Evolutionary conservation across 768 basidiomycete genomes (phyloP).

Genomic region (Calocera viscosa): DNA sequence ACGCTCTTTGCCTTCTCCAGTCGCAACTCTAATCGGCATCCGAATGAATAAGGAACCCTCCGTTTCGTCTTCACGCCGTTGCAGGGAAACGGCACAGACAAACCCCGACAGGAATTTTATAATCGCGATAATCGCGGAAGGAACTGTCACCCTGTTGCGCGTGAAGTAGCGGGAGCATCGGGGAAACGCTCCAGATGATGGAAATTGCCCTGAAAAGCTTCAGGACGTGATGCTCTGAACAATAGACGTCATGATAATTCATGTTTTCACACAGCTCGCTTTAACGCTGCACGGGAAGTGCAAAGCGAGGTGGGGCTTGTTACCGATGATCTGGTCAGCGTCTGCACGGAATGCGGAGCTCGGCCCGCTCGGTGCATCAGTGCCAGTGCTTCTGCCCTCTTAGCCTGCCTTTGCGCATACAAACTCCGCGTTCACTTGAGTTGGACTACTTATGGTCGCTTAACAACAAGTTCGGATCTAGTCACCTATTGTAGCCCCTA

Average conservation of each 20-base stretch:
- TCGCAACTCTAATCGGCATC: conserved; percentile 1
- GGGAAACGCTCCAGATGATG: background rate
- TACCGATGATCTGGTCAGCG: too few relatives aligned
- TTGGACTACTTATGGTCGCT: background rate
- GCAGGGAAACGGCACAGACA: background rate
- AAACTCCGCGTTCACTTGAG: background rate
- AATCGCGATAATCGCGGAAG: background rate
- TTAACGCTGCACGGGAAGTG: too few relatives aligned
- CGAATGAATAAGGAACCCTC: background rate
- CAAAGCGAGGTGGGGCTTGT: too few relatives aligned
- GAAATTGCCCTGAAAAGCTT: background rate
- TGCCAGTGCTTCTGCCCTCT: background rate
- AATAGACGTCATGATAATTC: too few relatives aligned
- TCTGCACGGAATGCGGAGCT: too few relatives aligned
- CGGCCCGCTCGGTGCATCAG: too few relatives aligned
- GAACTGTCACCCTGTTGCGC: background rate
- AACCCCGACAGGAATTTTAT: background rate
- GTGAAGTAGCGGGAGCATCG: background rate
- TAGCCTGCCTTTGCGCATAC: background rate
- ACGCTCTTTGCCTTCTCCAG: background rate
- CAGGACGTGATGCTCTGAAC: too few relatives aligned
- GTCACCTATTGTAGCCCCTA: background rate
- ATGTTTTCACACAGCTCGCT: too few relatives aligned
- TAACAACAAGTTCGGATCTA: background rate
- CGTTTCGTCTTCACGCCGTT: background rate